These are phyloP conservation scores for Microdochium trichocladiopsis DNA, from an alignment of 2,329 filamentous ascomycete species.

Conservation along the genomic window DNA sequence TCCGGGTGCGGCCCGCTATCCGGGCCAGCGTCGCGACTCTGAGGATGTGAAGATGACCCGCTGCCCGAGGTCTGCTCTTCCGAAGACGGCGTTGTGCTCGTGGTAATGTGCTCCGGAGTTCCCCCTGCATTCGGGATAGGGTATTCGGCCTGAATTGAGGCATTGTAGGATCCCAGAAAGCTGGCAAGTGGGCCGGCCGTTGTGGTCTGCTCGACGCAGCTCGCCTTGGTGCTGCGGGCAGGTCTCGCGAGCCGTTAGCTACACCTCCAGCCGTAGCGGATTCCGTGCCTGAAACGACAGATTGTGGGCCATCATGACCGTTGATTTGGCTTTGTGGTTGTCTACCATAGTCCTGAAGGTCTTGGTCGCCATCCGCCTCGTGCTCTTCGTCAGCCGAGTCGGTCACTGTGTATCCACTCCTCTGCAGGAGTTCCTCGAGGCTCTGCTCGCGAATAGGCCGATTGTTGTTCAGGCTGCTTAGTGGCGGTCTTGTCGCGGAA, in stretches of 20 bases:
- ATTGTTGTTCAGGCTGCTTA: not conserved
- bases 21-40: slow-evolving; percentile 2
- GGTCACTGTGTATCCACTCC: slow-evolving; percentile 36
- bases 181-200: not conserved
- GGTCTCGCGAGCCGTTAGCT: not conserved
- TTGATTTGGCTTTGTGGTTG: too few species aligned
- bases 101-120: not conserved
- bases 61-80: not conserved
- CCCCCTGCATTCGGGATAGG: slow-evolving; percentile 9
- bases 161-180: slow-evolving; percentile 52
- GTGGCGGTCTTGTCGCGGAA: not conserved
- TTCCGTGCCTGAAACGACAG: too few species aligned
- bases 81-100: not conserved
- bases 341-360: too few species aligned
- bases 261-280: too few species aligned
- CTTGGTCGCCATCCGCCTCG: slow-evolving; percentile 9
- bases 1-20: not conserved
- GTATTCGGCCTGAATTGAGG: slow-evolving; percentile 62
- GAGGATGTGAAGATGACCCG: slow-evolving; percentile 2
- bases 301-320: too few species aligned
- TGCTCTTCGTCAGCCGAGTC: slow-evolving; percentile 3
- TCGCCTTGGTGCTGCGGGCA: not conserved
- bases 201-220: not conserved
- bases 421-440: slow-evolving; percentile 31
- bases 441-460: slow-evolving; percentile 17